Percentiles rank a stretch among this genome's conserved stretches.
phyloP scores from a whole-genome alignment of 805 yeast species.

The Komagataella populi region DNA sequence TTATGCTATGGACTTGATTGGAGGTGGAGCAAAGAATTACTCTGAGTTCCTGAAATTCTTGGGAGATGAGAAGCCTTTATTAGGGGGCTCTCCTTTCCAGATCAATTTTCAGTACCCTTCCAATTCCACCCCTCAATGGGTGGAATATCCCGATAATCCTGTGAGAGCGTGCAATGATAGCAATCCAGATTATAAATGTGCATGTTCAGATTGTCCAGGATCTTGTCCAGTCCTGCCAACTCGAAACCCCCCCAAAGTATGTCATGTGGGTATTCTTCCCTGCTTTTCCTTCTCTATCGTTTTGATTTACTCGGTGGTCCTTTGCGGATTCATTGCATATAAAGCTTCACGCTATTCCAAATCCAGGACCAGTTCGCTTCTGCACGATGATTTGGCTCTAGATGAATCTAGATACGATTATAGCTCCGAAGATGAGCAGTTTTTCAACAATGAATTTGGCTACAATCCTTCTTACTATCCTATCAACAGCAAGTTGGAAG shows the following conservation, averaged over 20 bases:
- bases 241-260: slow-evolving; percentile 23
- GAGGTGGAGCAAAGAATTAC: slow-evolving; percentile 88
- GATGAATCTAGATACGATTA: slow-evolving; percentile 6
- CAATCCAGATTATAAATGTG: slow-evolving; percentile 48
- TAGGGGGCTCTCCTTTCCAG: slow-evolving; percentile 95
- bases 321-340: slow-evolving; percentile 3
- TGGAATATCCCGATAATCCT: slow-evolving; percentile 16
- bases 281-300: slow-evolving; percentile 61
- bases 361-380: neutral
- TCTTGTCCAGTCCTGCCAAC: slow-evolving; percentile 63
- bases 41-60: slow-evolving; percentile 67
- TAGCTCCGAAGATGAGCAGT: slow-evolving; percentile 15
- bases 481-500: slow-evolving; percentile 34
- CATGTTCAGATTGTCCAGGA: slow-evolving; percentile 80
- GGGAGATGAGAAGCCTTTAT: slow-evolving; percentile 86
- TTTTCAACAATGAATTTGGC: slow-evolving; percentile 10
- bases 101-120: slow-evolving; percentile 55
- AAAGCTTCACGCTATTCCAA: neutral
- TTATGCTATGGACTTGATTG: slow-evolving; percentile 90
- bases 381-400: neutral
- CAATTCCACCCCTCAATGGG: slow-evolving; percentile 6
- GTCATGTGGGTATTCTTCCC: slow-evolving; percentile 50
- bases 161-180: slow-evolving; percentile 43
- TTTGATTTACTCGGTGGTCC: slow-evolving; percentile 26
- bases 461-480: slow-evolving; percentile 22